Conservation (phyloP, 345 rosid species). For the Chamaenerion angustifolium region DNA sequence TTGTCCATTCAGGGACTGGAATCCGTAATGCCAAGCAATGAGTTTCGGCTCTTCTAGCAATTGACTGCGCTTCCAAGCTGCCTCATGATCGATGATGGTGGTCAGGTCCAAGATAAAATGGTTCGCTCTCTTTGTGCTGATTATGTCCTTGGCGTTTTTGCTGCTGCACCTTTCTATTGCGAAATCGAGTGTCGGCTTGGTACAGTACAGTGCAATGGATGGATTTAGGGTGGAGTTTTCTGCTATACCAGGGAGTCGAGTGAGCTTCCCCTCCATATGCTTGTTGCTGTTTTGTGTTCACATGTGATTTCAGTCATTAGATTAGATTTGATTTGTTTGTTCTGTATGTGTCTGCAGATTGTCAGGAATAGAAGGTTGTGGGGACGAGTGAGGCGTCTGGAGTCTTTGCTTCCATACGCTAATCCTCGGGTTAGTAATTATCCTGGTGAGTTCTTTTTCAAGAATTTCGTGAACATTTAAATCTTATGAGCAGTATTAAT, state of each 20-base stretch:
- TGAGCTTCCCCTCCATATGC: conserved; percentile 8
- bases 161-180: conserved; percentile 72
- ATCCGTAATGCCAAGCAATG: not conserved
- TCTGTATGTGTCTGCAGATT: conserved; percentile 25
- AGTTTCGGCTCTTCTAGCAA: not conserved
- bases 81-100: conserved; percentile 32
- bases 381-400: conserved; percentile 62
- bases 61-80: not conserved
- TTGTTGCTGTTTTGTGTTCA: not conserved
- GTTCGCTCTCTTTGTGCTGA: conserved; percentile 61
- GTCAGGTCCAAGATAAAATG: conserved; percentile 82
- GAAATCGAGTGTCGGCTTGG: conserved; percentile 47
- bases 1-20: not conserved
- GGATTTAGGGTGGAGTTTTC: conserved; percentile 39
- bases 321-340: not conserved
- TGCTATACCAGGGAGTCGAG: conserved; percentile 29
- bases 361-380: conserved; percentile 52
- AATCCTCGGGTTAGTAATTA: conserved; percentile 54
- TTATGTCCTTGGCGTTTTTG: conserved; percentile 65
- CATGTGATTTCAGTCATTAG: not conserved
- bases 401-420: conserved; percentile 80
- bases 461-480: not conserved
- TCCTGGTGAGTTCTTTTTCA: conserved; percentile 43
- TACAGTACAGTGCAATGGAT: conserved; percentile 37
- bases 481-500: not conserved